Conservation (phyloP, 768 basidiomycete genomes). For the Pulveroboletus frians region DNA sequence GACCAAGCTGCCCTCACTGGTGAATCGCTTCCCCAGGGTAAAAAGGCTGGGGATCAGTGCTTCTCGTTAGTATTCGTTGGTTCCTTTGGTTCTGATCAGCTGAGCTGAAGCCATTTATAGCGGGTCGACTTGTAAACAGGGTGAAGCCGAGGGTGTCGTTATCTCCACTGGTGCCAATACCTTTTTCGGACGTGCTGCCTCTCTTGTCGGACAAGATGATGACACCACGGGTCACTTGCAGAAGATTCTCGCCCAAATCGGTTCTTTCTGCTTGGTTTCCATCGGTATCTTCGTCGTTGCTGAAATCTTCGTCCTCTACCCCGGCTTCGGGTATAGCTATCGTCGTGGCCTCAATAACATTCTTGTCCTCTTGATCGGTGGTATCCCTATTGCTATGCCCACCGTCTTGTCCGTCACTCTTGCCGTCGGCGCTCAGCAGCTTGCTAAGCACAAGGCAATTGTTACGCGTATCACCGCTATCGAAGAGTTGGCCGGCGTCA, state of each 20-base stretch:
- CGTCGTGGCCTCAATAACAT: conserved; percentile 96
- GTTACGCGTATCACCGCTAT: conserved; percentile 99
- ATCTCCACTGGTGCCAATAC: conserved; percentile 98
- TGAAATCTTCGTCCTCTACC: conserved; percentile 91
- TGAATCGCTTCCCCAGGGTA: conserved; percentile 89
- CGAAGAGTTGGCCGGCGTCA: conserved; percentile 96
- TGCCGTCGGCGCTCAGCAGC: conserved; percentile 97
- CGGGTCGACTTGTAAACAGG: conserved; percentile 97
- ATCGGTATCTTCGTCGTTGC: conserved; percentile 95
- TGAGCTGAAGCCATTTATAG: conserved; percentile 32
- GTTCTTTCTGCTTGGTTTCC: conserved; percentile 93
- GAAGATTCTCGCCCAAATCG: conserved; percentile 96
- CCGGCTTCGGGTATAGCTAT: conserved; percentile 86
- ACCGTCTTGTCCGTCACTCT: conserved; percentile 97
- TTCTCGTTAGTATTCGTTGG: conserved; percentile 74
- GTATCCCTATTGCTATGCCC: conserved; percentile 99
- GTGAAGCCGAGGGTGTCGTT: conserved; percentile 97
- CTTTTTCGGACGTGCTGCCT: conserved; percentile 98
- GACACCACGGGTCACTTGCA: conserved; percentile 98
- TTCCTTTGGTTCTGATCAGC: neutral
- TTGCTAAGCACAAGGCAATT: conserved; percentile 99
- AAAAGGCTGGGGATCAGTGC: conserved; percentile 93
- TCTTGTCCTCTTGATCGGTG: conserved; percentile 97
- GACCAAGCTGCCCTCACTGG: conserved; percentile 98
- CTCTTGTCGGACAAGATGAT: conserved; percentile 95